These are phyloP conservation scores for Trichoderma lentiforme DNA, from an alignment of 2,329 filamentous ascomycete genomes.

Conservation along the genomic window DNA sequence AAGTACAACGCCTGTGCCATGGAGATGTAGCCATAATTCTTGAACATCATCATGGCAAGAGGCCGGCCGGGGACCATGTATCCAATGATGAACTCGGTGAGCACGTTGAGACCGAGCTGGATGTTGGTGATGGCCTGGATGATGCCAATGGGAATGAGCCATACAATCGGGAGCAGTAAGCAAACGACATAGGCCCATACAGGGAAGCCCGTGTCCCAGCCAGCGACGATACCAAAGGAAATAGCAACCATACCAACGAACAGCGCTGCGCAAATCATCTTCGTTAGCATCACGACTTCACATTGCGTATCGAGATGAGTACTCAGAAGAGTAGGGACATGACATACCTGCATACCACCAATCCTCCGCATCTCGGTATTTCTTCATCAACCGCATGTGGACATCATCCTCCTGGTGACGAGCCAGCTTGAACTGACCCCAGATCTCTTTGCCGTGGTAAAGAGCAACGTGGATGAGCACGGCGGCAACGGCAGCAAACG, in stretches of 20 bases:
- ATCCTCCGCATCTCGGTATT: constrained; percentile 56
- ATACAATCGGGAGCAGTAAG: constrained; percentile 54
- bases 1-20: constrained; percentile 66
- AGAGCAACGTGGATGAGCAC: constrained; percentile 55
- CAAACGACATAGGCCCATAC: constrained; percentile 57
- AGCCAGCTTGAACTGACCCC: constrained; percentile 52
- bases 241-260: constrained; percentile 53
- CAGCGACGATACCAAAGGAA: constrained; percentile 53
- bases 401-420: constrained; percentile 56
- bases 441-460: constrained; percentile 55
- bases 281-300: constrained; percentile 1
- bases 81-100: constrained; percentile 70
- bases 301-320: not conserved
- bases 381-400: constrained; percentile 60
- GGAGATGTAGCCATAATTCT: constrained; percentile 68
- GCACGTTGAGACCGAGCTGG: constrained; percentile 64
- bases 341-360: constrained; percentile 55
- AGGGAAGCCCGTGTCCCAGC: constrained; percentile 56
- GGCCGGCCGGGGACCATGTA: constrained; percentile 70
- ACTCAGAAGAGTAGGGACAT: constrained; percentile 32
- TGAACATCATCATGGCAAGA: constrained; percentile 75
- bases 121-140: constrained; percentile 61
- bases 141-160: constrained; percentile 60
- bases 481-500: constrained; percentile 64
- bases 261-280: constrained; percentile 32